Evolutionary conservation across 371 early-diverging fungal genomes (phyloP), one percentile per base, ranked within the genome.

Genomic region (Parasitella parasitica): DNA sequence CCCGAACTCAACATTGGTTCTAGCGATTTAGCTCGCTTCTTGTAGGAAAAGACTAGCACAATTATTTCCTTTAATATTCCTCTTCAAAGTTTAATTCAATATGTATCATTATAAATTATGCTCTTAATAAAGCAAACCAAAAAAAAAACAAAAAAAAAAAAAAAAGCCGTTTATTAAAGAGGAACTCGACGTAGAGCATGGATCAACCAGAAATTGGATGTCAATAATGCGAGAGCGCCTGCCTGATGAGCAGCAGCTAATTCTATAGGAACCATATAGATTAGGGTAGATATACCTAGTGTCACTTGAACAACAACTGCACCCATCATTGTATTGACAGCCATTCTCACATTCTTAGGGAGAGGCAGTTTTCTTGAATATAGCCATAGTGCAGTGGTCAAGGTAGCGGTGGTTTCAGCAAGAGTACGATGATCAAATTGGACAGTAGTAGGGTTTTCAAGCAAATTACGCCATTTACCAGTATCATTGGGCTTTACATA

Each of bases 171-270:
- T 15, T 20, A 35, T 63, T 71, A 75, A 16, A 75, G 12, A 22
- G 88, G 88, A 1, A 90, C 77, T 38, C 82, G 82, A 54, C 85
- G 86, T 53, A 96, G 73, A 18, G 89, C 80, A 69, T 96, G 94
- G 67, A 90, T 79, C 46, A 97, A 77, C 76, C 91, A 93, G 59
- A 94, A 73, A 12, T 91, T 86, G 4, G 90, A 76, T 2, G 96
- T 90, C 55, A 97, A 75, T 26, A 98, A 76, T n/a, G 91, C 84
- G 48, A 98, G 75, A 12, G 96, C 94, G 26, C 97, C 97, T 27
- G 92, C 93, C 76, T 98, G 98, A 81, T 98, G 98, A 15, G 94
- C 91, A 6, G 98, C 93, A 9, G 97, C 98, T 60, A 96, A 77
- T 30, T 91, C 86, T 53, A 96, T 87, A 15, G 97, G 98, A 6